Evolutionary conservation across 1,284 basidiomycete genomes (phyloP).

Genomic region (Ustilago tritici): DNA sequence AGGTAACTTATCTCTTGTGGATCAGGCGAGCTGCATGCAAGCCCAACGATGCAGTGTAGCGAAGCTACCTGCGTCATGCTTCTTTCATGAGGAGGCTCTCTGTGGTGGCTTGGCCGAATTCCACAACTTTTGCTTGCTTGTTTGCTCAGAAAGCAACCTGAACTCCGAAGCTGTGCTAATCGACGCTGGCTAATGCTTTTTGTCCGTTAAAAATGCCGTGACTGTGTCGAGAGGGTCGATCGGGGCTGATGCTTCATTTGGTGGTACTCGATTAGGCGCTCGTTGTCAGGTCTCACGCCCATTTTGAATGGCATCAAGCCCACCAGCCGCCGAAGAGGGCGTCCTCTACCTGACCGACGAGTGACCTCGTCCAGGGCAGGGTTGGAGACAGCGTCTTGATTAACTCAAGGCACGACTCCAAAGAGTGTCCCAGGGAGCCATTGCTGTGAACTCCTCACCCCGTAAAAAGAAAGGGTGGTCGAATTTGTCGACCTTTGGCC

Average conservation of each 20-base stretch:
- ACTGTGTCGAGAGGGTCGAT: background rate
- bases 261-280: background rate
- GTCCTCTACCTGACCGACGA: no score
- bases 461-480: no score
- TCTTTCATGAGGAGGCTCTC: background rate
- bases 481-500: no score
- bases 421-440: no score
- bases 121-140: background rate
- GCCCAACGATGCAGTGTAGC: background rate
- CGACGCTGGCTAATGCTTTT: background rate
- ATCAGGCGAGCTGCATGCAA: background rate
- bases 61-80: background rate
- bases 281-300: background rate
- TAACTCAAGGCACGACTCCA: no score
- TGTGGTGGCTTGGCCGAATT: background rate
- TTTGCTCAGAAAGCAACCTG: background rate
- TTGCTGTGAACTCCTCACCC: no score
- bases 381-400: no score
- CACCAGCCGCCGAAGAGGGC: background rate
- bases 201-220: background rate
- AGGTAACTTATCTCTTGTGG: background rate
- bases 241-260: background rate
- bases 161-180: background rate
- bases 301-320: background rate
- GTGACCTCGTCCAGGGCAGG: no score